These are phyloP conservation scores for Pythium aquatile DNA, from an alignment of 352 stramenopile species.

Conservation along the genomic window DNA sequence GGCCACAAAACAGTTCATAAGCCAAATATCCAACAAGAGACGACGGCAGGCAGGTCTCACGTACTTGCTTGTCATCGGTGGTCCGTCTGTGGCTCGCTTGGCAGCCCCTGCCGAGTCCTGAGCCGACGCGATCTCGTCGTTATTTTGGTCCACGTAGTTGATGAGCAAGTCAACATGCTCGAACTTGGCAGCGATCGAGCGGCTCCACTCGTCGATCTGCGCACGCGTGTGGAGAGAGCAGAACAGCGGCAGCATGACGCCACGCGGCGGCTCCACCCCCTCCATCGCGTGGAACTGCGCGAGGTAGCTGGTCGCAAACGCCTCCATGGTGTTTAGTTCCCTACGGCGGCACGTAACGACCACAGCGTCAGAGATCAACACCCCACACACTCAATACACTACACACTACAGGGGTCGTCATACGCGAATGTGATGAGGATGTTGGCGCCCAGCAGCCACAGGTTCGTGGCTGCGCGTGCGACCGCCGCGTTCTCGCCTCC, in stretches of 20 bases:
- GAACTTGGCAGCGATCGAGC: slow-evolving; percentile 54
- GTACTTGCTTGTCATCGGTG: slow-evolving; percentile 14
- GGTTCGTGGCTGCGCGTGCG: slow-evolving; percentile 45
- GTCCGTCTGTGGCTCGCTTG: neutral
- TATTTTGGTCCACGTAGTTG: slow-evolving; percentile 46
- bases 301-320: slow-evolving; percentile 56
- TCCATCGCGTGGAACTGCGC: slow-evolving; percentile 46
- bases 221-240: slow-evolving; percentile 42
- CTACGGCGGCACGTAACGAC: slow-evolving; percentile 17
- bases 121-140: slow-evolving; percentile 1
- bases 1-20: too few species aligned
- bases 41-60: neutral
- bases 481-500: slow-evolving; percentile 52
- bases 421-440: slow-evolving; percentile 69
- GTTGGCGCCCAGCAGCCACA: slow-evolving; percentile 67
- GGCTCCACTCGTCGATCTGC: slow-evolving; percentile 61
- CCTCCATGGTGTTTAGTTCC: slow-evolving; percentile 39
- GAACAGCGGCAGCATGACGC: slow-evolving; percentile 56
- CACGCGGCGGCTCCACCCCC: slow-evolving; percentile 37
- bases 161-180: slow-evolving; percentile 65
- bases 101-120: neutral
- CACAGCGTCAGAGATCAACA: neutral
- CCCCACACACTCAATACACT: too few species aligned
- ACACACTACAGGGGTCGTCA: slow-evolving; percentile 3
- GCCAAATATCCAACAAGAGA: neutral